Conservation (phyloP, 1,284 basidiomycete species). For the Cutaneotrichosporon daszewskae region DNA sequence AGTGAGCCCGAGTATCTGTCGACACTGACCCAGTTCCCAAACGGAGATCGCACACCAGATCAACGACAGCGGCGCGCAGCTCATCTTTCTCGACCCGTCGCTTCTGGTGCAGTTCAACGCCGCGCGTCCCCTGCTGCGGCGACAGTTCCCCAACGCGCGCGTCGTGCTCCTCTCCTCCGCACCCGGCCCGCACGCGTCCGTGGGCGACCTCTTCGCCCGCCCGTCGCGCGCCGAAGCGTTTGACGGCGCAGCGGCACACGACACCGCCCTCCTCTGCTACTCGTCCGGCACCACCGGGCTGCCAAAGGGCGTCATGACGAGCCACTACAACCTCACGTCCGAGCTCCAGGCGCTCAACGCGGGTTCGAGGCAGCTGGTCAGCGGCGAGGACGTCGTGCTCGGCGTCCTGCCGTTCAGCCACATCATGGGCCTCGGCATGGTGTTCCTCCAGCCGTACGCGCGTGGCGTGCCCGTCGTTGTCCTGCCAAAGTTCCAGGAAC, state of each 20-base stretch:
- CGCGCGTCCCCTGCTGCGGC: conserved; percentile 22
- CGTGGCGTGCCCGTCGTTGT: conserved; percentile 61
- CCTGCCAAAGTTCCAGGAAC: conserved; percentile 58
- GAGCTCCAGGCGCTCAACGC: conserved; percentile 12
- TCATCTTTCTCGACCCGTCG: conserved; percentile 56
- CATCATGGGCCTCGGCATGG: conserved; percentile 20
- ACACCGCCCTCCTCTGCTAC: conserved; percentile 54
- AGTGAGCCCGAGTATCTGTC: conserved; percentile 24
- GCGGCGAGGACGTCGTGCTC: conserved; percentile 9
- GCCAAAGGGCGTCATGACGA: conserved; percentile 50
- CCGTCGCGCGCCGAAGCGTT: conserved; percentile 3
- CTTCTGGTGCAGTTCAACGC: conserved; percentile 46
- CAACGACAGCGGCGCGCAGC: conserved; percentile 54
- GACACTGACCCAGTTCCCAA: conserved; percentile 10
- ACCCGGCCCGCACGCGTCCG: conserved; percentile 3
- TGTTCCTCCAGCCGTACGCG: conserved; percentile 59
- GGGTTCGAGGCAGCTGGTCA: not conserved
- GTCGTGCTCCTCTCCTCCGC: conserved; percentile 10
- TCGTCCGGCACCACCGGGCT: conserved; percentile 57
- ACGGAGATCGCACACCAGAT: conserved; percentile 45
- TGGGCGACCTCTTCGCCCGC: not conserved
- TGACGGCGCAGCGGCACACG: conserved; percentile 7
- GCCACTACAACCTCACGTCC: conserved; percentile 58
- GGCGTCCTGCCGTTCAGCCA: conserved; percentile 16
- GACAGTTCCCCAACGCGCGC: conserved; percentile 6